A percentile compares a stretch with the other conserved stretches of the same genome.
phyloP scores from a whole-genome alignment of 2,329 filamentous ascomycete species.

The Diplodia intermedia region DNA sequence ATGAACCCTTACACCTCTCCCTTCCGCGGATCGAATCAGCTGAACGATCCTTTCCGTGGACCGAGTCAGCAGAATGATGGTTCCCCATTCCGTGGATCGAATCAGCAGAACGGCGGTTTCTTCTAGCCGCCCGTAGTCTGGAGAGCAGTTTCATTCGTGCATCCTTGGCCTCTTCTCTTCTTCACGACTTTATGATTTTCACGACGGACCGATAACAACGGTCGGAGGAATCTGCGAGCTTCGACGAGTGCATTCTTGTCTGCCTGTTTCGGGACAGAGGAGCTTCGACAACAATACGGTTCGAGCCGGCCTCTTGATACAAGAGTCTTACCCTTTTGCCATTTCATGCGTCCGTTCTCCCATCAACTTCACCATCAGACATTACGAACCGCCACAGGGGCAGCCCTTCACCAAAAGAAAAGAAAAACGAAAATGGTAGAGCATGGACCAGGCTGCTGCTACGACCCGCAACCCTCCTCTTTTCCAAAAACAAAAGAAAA shows the following conservation, averaged over 20 bases:
- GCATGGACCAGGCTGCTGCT: slow-evolving; percentile 15
- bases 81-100: slow-evolving; percentile 9
- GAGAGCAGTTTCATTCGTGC: background rate
- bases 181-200: slow-evolving; percentile 19
- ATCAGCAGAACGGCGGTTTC: slow-evolving; percentile 18
- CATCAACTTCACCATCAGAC: slow-evolving; percentile 4
- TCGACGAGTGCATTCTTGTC: slow-evolving; percentile 17
- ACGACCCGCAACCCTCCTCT: slow-evolving; percentile 12
- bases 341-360: slow-evolving; percentile 8
- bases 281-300: background rate
- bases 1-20: background rate
- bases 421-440: slow-evolving; percentile 10
- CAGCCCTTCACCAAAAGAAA: background rate
- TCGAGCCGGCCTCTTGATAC: slow-evolving; percentile 23
- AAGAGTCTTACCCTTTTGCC: slow-evolving; percentile 13
- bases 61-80: background rate
- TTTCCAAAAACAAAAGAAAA: slow-evolving; percentile 6
- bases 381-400: slow-evolving; percentile 14
- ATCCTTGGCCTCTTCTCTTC: background rate
- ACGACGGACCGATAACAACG: slow-evolving; percentile 19
- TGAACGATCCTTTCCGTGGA: slow-evolving; percentile 1
- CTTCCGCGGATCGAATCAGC: background rate
- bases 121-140: slow-evolving; percentile 4
- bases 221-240: slow-evolving; percentile 10
- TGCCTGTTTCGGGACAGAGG: background rate